Evolutionary conservation across 2,329 filamentous ascomycete genomes (phyloP), one percentile per base, ranked within the genome.

Genomic region (Penicillium janthinellum): DNA sequence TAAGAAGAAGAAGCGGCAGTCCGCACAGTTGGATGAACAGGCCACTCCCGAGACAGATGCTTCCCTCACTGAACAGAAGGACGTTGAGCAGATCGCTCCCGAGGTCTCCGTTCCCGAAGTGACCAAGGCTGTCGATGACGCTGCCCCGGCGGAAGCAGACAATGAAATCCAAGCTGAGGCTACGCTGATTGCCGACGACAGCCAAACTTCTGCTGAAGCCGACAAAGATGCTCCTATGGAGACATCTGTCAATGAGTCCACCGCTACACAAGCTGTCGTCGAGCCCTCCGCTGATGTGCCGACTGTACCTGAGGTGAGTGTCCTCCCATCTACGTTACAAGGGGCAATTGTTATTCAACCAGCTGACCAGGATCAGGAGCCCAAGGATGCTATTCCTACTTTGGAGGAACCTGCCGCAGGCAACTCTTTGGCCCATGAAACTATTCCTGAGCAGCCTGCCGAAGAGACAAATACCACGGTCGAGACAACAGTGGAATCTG

Each of bases 1-100:
- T 35, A 73, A 70, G 63, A 73, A 73, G 41, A 65, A 67, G 34
- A 61, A 67, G 48, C 55, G 54, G 31, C 59, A 65, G 25, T 65
- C 67, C 28, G 45, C 54, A 28, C 57, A 61, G n/a, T 39, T 59
- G 25, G 62, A 64, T 5, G 60, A 57, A 14, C 48, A 64, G 49
- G 17, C 56, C 11, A 25, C 55, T 10, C 7, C 15, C 5, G 58
- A 59, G 22, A 10, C 31, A 17, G 59, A 64, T 12, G 37, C 54
- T 56, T 37, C 53, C 45, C 28, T 56, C 11, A 17, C 35, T 1
- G 47, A 52, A 20, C 50, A 59, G 15, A 39, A 58, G 41, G 57
- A 34, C 6, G n/a, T 20, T 11, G 42, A 62, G 28, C 25, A 54
- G 5, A 4, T 39, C 31, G 11, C 1, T 34, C 48, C 44, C 2